Percentiles rank a stretch among this genome's conserved stretches.
These are phyloP conservation scores for Clarireedia homoeocarpa DNA, from an alignment of 2,329 filamentous ascomycete genomes.

Conservation along the genomic window DNA sequence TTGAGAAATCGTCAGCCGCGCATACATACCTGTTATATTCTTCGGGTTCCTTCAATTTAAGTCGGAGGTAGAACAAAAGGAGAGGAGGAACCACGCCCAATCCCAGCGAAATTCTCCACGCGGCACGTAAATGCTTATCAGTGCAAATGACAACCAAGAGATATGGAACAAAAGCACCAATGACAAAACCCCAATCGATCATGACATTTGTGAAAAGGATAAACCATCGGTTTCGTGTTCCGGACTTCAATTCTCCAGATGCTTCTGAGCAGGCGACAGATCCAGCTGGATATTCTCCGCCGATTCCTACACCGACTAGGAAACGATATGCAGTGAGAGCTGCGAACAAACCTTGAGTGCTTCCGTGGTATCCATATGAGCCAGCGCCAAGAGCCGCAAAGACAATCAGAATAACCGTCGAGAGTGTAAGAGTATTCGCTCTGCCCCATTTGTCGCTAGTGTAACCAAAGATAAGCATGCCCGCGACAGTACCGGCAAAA, in stretches of 20 bases:
- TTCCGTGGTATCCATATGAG: conserved; percentile 66
- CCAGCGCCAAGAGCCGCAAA: conserved; percentile 76
- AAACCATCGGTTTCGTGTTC: conserved; percentile 84
- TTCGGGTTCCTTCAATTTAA: conserved; percentile 71
- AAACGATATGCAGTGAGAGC: conserved; percentile 78
- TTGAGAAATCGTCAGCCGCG: neutral
- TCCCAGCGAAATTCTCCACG: conserved; percentile 77
- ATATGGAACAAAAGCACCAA: conserved; percentile 71
- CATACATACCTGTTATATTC: conserved; percentile 48
- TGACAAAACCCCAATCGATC: conserved; percentile 71
- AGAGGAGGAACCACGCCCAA: conserved; percentile 73
- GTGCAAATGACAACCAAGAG: conserved; percentile 49
- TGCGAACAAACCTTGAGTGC: conserved; percentile 63
- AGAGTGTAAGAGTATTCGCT: conserved; percentile 71
- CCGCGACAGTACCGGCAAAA: conserved; percentile 79
- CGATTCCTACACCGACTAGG: conserved; percentile 61
- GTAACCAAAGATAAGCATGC: conserved; percentile 74
- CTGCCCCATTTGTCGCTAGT: conserved; percentile 78
- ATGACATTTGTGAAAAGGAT: conserved; percentile 84
- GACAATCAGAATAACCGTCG: conserved; percentile 75
- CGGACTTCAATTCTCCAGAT: conserved; percentile 71
- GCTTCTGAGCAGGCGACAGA: conserved; percentile 79
- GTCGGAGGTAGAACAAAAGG: conserved; percentile 60
- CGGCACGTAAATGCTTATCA: conserved; percentile 55
- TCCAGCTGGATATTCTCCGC: conserved; percentile 74